Base-by-base conservation (phyloP, 345 rosid genomes). In the Sonneratia caseolaris region DNA sequence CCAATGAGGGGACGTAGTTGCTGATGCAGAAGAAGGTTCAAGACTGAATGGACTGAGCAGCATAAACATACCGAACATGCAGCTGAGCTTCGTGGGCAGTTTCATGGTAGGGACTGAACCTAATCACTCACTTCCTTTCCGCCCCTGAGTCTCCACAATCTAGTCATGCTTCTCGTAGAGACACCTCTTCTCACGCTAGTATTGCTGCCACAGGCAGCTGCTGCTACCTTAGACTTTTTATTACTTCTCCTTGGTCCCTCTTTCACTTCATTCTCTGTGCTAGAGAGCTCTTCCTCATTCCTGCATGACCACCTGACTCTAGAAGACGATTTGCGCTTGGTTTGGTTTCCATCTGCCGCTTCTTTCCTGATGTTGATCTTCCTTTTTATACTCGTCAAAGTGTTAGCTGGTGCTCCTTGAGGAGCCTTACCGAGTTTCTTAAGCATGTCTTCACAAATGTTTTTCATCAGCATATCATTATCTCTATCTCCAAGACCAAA, bases 111-210 rank as follows among this genome's bases (percentile, higher is more conserved):
- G 13, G n/a, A 57, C 57, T 14, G 57, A 3, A 57, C 11, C 64
- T 7, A 22, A 57, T 22, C 7, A 3, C 32, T 57, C 64, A 1
- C 64, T 35, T 62, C 66, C 37, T 62, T 62, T 13, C 66, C 19
- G 10, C 10, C n/a, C 38, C 12, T 2, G 13, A 12, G 15, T 10
- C 16, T 45, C 74, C 62, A 69, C 75, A 71, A 55, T 73, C 79
- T 83, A 19, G 68, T 69, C 83, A 82, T 83, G 70, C 91, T 87
- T 75, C 88, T 81, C 37, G 87, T 85, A 27, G 75, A 62, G 37
- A 82, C 76, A 68, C 85, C 82, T 43, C 37, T 73, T 42, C 73
- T 64, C 48, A 37, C 67, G 61, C 65, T 55, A 13, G 8, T 19
- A 1, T 19, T 19, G 53, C 18, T 48, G 53, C 15, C 15, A 48